A percentile compares a stretch with the other conserved stretches of the same genome.
phyloP scores from a whole-genome alignment of 2,329 filamentous ascomycete species.

The Aspergillus sp. region DNA sequence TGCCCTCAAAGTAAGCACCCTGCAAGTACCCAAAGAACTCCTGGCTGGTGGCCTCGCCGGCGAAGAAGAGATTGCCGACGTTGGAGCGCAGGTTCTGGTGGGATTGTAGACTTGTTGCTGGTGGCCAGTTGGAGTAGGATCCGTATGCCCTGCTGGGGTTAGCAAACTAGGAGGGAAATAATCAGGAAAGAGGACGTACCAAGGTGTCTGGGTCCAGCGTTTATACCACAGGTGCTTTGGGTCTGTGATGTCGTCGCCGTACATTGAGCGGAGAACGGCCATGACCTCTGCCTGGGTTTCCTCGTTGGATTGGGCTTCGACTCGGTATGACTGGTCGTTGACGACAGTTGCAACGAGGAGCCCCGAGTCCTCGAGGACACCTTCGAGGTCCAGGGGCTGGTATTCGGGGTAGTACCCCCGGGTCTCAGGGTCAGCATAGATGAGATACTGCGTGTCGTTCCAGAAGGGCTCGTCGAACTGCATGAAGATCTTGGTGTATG shows the following conservation, averaged over 20 bases:
- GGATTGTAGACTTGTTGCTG: constrained; percentile 61
- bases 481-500: constrained; percentile 70
- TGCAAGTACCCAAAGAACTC: constrained; percentile 67
- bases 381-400: constrained; percentile 60
- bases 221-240: constrained; percentile 62
- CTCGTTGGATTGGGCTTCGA: constrained; percentile 60
- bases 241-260: constrained; percentile 57
- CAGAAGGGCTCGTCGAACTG: constrained; percentile 68
- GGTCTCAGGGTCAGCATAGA: constrained; percentile 49
- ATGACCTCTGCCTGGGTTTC: constrained; percentile 58
- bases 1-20: constrained; percentile 59
- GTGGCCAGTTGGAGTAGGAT: constrained; percentile 69
- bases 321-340: constrained; percentile 54
- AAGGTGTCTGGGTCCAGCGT: constrained; percentile 49
- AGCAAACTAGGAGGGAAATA: not conserved
- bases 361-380: constrained; percentile 60
- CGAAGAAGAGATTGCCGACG: constrained; percentile 60
- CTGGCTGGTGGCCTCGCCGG: constrained; percentile 62
- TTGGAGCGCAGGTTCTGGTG: constrained; percentile 47
- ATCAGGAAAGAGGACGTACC: not conserved
- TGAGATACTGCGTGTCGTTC: constrained; percentile 53
- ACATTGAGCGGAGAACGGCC: constrained; percentile 61
- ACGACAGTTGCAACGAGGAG: constrained; percentile 67
- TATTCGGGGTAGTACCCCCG: constrained; percentile 61
- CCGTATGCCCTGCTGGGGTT: constrained; percentile 48